phyloP scores from a whole-genome alignment of 805 yeast species.

The Dipodascus albidus region DNA sequence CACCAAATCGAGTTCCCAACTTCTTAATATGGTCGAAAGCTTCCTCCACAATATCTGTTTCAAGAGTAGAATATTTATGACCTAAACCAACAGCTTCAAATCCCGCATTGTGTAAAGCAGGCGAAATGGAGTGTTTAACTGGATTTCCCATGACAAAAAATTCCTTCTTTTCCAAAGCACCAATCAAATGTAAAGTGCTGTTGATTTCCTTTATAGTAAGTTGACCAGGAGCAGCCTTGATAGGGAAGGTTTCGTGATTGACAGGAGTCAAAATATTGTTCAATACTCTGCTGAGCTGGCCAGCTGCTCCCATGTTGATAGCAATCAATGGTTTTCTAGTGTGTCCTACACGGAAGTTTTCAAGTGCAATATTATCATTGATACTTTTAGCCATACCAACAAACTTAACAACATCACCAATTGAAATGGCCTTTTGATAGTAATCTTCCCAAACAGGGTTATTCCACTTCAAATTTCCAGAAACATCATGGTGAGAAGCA shows the following conservation, averaged over 20 bases:
- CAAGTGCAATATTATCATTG: conserved; percentile 60
- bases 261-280: conserved; percentile 76
- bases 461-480: conserved; percentile 53
- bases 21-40: conserved; percentile 43
- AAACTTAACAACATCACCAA: conserved; percentile 69
- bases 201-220: conserved; percentile 57
- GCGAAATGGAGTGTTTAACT: conserved; percentile 79
- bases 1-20: conserved; percentile 53
- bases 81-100: conserved; percentile 71
- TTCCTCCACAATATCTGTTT: conserved; percentile 48
- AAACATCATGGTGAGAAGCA: conserved; percentile 72
- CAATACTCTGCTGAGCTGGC: conserved; percentile 69
- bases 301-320: conserved; percentile 66
- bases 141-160: conserved; percentile 77
- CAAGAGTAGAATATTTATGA: conserved; percentile 53
- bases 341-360: conserved; percentile 52
- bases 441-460: conserved; percentile 63
- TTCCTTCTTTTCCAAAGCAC: conserved; percentile 45
- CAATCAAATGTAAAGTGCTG: conserved; percentile 42
- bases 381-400: conserved; percentile 63
- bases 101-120: conserved; percentile 72
- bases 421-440: conserved; percentile 51
- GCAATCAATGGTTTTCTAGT: conserved; percentile 59
- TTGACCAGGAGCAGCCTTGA: conserved; percentile 73
- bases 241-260: conserved; percentile 56